phyloP scores from a whole-genome alignment of 768 basidiomycete genomes.

The Leccinum imitatum region DNA sequence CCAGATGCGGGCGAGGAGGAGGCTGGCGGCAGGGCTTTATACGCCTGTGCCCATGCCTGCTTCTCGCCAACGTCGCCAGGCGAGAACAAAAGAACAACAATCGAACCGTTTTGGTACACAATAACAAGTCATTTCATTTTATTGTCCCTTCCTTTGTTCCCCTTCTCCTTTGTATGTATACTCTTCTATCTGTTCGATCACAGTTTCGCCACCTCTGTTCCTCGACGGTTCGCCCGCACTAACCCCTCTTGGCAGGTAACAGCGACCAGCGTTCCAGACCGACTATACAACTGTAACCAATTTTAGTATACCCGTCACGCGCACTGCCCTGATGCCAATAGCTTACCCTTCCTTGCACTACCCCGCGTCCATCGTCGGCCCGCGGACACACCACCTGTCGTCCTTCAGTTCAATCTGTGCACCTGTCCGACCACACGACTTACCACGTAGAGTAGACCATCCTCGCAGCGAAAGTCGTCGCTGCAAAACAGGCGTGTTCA shows the following conservation, averaged over 20 bases:
- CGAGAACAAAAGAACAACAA: slow-evolving; percentile 33
- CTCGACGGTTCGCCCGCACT: slow-evolving; percentile 56
- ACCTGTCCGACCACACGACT: slow-evolving; percentile 20
- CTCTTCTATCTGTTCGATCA: slow-evolving; percentile 13
- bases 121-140: slow-evolving; percentile 23
- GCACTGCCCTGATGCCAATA: slow-evolving; percentile 2
- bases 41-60: slow-evolving; percentile 17
- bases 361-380: slow-evolving; percentile 62
- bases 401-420: background rate
- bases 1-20: slow-evolving; percentile 21
- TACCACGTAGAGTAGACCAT: slow-evolving; percentile 80
- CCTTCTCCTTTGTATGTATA: slow-evolving; percentile 17
- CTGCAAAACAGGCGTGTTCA: slow-evolving; percentile 36
- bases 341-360: slow-evolving; percentile 69
- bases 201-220: slow-evolving; percentile 34
- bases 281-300: slow-evolving; percentile 61
- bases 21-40: slow-evolving; percentile 24
- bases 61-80: slow-evolving; percentile 28
- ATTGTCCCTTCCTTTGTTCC: slow-evolving; percentile 24
- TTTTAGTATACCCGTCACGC: slow-evolving; percentile 8
- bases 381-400: slow-evolving; percentile 62
- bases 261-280: slow-evolving; percentile 64
- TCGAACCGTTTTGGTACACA: slow-evolving; percentile 31
- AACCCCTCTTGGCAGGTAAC: slow-evolving; percentile 81
- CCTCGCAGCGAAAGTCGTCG: slow-evolving; percentile 71